phyloP scores from a whole-genome alignment of 78 protist genomes.

The Neovahlkampfia damariscottae region DNA sequence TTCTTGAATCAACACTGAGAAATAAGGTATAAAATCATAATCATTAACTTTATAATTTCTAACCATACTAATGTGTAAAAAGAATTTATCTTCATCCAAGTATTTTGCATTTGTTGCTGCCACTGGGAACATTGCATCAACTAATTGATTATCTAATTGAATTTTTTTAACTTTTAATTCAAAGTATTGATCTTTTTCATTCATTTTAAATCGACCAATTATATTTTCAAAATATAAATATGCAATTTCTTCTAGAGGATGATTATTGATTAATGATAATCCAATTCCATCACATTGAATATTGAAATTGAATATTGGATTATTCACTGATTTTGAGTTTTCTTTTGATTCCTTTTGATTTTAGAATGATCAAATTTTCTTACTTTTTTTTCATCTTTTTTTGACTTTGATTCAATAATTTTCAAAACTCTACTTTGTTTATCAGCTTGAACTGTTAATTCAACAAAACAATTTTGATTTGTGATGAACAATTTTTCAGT shows the following conservation, averaged over 20 bases:
- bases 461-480: not conserved
- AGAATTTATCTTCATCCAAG: not conserved
- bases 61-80: not conserved
- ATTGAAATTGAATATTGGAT: not conserved
- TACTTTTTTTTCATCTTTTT: not conserved
- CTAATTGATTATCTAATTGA: not conserved
- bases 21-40: not conserved
- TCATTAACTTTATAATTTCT: not conserved
- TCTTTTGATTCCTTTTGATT: too few relatives aligned
- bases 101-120: not conserved
- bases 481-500: not conserved
- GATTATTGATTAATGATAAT: not conserved
- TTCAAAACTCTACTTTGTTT: not conserved
- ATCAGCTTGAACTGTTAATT: not conserved
- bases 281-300: not conserved
- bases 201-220: not conserved
- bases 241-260: not conserved
- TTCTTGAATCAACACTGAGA: not conserved
- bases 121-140: slow-evolving; percentile 8
- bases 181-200: not conserved
- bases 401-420: not conserved
- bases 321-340: too few relatives aligned
- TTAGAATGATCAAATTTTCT: not conserved
- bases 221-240: not conserved
- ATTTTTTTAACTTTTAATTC: not conserved